These are phyloP conservation scores for Oryza meyeriana DNA, from an alignment of 176 grass and related monocot genomes.

Conservation along the genomic window DNA sequence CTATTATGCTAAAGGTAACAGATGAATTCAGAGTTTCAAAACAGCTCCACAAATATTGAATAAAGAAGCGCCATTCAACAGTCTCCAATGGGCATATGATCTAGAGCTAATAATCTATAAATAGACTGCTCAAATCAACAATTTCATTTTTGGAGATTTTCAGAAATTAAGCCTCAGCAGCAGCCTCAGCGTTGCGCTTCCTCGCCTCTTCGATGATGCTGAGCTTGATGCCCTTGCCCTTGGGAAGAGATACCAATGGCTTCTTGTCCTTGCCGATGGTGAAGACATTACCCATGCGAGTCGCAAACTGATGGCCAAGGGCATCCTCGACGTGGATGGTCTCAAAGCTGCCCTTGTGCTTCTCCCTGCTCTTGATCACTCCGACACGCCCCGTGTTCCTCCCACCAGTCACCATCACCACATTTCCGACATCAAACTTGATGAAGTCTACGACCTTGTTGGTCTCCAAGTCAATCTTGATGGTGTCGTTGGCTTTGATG, in stretches of 20 bases:
- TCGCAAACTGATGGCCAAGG: slow-evolving; percentile 28
- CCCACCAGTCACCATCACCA: slow-evolving; percentile 41
- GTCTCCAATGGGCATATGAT: not conserved
- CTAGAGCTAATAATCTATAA: not conserved
- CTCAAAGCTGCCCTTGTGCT: slow-evolving; percentile 38
- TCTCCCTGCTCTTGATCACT: slow-evolving; percentile 45
- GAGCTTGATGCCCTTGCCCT: slow-evolving; percentile 39
- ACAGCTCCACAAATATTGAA: not conserved
- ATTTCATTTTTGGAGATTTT: not conserved
- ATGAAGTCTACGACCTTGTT: slow-evolving; percentile 43
- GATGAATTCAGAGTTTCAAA: not conserved
- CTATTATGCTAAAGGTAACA: not conserved
- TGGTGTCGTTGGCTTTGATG: slow-evolving; percentile 41
- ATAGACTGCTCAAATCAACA: not conserved
- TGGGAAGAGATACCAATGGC: slow-evolving; percentile 30
- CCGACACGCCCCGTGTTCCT: slow-evolving; percentile 42
- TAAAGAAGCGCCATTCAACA: not conserved
- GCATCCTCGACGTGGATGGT: slow-evolving; percentile 34
- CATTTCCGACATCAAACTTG: slow-evolving; percentile 41
- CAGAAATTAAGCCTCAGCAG: not conserved
- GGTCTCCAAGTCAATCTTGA: slow-evolving; percentile 38
- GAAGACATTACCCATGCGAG: slow-evolving; percentile 37
- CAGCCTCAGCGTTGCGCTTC: slow-evolving; percentile 23
- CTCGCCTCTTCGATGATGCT: slow-evolving; percentile 33
- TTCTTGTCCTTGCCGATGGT: slow-evolving; percentile 41